Evolutionary conservation across 202 grass and related monocot species (phyloP), one percentile per base, ranked within the genome.

Genomic region (Schoenoplectus tabernaemontani): DNA sequence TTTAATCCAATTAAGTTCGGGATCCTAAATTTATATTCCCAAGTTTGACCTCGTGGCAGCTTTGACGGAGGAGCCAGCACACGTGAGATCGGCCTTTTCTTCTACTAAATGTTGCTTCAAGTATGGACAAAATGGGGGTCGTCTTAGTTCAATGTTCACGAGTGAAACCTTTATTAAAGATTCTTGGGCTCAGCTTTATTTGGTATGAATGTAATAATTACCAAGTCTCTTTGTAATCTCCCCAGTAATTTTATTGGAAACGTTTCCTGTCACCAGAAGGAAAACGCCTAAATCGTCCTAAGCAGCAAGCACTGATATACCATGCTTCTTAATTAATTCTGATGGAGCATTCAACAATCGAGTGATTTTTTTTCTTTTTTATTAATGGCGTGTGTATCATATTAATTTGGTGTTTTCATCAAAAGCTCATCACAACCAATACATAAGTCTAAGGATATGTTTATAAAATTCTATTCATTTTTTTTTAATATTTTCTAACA

Each of bases 1-100:
- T 78, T 77, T 46, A 71, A 61, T 46, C 59, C 58, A 62, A 71
- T 47, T 44, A 70, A 46, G 53, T 79, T 79, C 16, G 77, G 77
- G 77, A 79, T 79, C 77, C 59, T 79, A 79, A 79, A 79, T 79
- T 78, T 28, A 59, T 79, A 79, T 79, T 64, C 38, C 77, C 77
- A 79, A 79, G 77, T 62, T 61, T 79, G 58, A 79, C 57, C 56
- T 64, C 57, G 53, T 79, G 38, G 75, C 77, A 61, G 53, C 58
- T 79, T 79, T 79, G 77, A 79, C 77, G 39, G 77, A 79, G 59
- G 33, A 59, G 23, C 20, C 22, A 51, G 5, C 69, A 57, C 77
- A 79, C 77, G 77, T 79, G 77, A 79, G 77, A 26, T 79, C 39
- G 59, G 39, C 38, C 37, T 79, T 46, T 79, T 79, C 57, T 73